A percentile compares a stretch with the other conserved stretches of the same genome.
Evolutionary conservation across 805 yeast species (phyloP).

Genomic region (Candida hungchunana): DNA sequence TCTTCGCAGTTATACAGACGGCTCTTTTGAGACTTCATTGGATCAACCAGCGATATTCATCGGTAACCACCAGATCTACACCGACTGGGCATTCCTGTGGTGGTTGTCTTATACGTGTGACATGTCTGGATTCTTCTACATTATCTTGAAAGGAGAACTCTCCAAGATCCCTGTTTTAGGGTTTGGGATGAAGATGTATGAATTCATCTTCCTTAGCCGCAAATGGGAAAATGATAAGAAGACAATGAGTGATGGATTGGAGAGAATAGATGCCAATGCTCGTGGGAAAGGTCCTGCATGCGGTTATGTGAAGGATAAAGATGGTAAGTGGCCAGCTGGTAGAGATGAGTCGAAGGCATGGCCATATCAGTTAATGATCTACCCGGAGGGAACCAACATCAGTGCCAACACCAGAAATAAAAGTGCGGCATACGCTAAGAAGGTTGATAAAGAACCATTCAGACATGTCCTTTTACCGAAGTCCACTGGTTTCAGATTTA

Average conservation of each 20-base stretch:
- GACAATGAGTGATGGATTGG: constrained; percentile 50
- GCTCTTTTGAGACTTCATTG: constrained; percentile 26
- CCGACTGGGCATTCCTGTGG: constrained; percentile 94
- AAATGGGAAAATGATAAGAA: constrained; percentile 80
- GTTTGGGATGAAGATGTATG: constrained; percentile 75
- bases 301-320: constrained; percentile 28
- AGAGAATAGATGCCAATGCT: constrained; percentile 55
- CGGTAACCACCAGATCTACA: constrained; percentile 90
- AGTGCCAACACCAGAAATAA: constrained; percentile 59
- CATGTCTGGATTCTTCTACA: constrained; percentile 61
- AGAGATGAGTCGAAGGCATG: constrained; percentile 32
- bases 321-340: constrained; percentile 27
- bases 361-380: constrained; percentile 70
- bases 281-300: constrained; percentile 52
- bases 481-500: constrained; percentile 69
- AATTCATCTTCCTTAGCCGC: constrained; percentile 75
- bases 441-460: constrained; percentile 44
- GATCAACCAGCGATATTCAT: constrained; percentile 58
- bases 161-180: constrained; percentile 72
- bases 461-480: constrained; percentile 78
- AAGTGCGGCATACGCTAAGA: constrained; percentile 54
- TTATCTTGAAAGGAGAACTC: constrained; percentile 75
- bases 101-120: constrained; percentile 68
- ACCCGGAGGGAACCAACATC: constrained; percentile 93
- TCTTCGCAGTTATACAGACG: constrained; percentile 11